Conservation (phyloP, 129 eudicot genomes). For the Flaveria sonorensis region DNA sequence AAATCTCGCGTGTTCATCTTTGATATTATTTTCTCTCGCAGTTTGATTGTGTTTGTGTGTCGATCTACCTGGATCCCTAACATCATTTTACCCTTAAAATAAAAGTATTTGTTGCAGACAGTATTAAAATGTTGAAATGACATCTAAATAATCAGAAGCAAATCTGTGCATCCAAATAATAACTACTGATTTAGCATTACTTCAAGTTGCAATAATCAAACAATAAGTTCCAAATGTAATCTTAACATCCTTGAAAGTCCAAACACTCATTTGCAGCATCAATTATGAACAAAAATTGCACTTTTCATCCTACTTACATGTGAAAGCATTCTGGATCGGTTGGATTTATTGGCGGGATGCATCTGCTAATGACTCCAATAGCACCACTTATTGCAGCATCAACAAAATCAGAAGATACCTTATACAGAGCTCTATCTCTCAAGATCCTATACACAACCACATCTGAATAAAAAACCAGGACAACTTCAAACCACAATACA, state of each 20-base stretch:
- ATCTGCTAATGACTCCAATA: slow-evolving; percentile 92
- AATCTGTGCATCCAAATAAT: neutral
- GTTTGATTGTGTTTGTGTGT: too few relatives aligned
- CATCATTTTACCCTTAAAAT: neutral
- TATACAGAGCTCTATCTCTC: slow-evolving; percentile 92
- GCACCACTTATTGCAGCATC: slow-evolving; percentile 99
- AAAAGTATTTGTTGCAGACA: neutral
- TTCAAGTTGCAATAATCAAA: neutral
- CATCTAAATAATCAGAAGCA: neutral
- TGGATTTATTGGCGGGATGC: slow-evolving; percentile 97
- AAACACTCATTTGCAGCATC: neutral
- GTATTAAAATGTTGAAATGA: neutral
- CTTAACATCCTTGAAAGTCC: neutral
- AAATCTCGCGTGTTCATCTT: too few relatives aligned
- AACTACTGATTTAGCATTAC: neutral
- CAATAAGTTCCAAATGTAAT: neutral
- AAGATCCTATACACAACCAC: slow-evolving; percentile 61
- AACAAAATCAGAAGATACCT: slow-evolving; percentile 91
- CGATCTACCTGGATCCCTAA: too few relatives aligned
- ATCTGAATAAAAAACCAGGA: neutral
- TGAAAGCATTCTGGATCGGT: slow-evolving; percentile 99
- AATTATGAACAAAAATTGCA: neutral
- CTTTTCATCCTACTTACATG: slow-evolving; percentile 60
- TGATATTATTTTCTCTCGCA: too few relatives aligned
- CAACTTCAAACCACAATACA: neutral